These are phyloP conservation scores for Stagonosporopsis vannaccii DNA, from an alignment of 2,329 filamentous ascomycete species.

Conservation along the genomic window DNA sequence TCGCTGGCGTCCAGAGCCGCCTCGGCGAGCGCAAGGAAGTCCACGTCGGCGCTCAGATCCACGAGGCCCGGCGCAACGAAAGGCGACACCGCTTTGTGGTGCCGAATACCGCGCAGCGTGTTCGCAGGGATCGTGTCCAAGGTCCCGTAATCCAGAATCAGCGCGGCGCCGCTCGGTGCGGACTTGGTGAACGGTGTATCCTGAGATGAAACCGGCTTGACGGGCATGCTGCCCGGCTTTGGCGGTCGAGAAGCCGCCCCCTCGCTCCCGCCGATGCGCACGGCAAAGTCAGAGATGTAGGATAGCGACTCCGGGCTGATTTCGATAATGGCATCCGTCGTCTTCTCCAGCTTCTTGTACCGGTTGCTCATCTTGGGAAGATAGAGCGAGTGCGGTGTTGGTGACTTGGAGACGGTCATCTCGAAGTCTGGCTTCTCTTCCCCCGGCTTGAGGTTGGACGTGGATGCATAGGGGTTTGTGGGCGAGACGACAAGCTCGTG, in stretches of 20 bases:
- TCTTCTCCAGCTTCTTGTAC: slow-evolving; percentile 76
- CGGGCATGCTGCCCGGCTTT: slow-evolving; percentile 44
- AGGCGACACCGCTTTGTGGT: slow-evolving; percentile 78
- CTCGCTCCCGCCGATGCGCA: slow-evolving; percentile 74
- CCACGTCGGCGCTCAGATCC: slow-evolving; percentile 91
- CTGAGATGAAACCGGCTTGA: slow-evolving; percentile 22
- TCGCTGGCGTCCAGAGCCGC: slow-evolving; percentile 76
- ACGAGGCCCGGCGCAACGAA: slow-evolving; percentile 82
- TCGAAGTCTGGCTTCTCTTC: slow-evolving; percentile 78
- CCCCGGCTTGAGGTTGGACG: slow-evolving; percentile 19
- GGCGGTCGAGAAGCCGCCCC: slow-evolving; percentile 11
- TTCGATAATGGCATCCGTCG: slow-evolving; percentile 77
- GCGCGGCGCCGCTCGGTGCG: slow-evolving; percentile 78
- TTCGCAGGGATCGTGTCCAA: slow-evolving; percentile 80
- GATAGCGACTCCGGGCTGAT: slow-evolving; percentile 86
- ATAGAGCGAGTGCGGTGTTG: slow-evolving; percentile 84
- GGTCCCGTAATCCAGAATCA: slow-evolving; percentile 97
- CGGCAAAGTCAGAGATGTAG: slow-evolving; percentile 81
- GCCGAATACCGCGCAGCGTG: slow-evolving; percentile 86
- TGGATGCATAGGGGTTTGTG: slow-evolving; percentile 45
- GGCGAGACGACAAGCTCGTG: slow-evolving; percentile 55
- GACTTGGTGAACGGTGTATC: slow-evolving; percentile 59
- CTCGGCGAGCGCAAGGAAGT: slow-evolving; percentile 88
- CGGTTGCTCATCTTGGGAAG: slow-evolving; percentile 82
- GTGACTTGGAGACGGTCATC: slow-evolving; percentile 75